Conservation (phyloP, 1,284 basidiomycete genomes). For the Fomes fomentarius region DNA sequence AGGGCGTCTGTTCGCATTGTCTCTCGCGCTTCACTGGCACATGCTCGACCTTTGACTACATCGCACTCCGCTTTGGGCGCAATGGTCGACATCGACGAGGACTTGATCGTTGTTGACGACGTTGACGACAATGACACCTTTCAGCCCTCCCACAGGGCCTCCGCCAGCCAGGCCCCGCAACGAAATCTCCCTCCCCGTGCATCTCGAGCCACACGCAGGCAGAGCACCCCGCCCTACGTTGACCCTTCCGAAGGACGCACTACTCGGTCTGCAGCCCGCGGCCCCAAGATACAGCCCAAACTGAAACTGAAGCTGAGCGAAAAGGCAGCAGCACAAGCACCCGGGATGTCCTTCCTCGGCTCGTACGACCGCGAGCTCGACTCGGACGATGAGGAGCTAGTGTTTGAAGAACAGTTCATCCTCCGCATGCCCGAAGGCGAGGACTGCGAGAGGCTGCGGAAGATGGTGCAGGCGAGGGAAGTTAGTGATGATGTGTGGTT, state of each 20-base stretch:
- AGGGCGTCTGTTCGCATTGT: not conserved
- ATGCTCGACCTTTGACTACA: not conserved
- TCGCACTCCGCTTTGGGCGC: conserved; percentile 1
- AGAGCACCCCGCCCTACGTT: conserved; percentile 32
- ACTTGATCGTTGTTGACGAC: conserved; percentile 70
- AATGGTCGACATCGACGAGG: conserved; percentile 48
- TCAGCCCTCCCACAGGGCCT: conserved; percentile 23
- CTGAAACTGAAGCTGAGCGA: conserved; percentile 85
- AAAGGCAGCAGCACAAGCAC: conserved; percentile 74
- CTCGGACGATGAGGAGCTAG: conserved; percentile 91
- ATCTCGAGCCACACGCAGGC: conserved; percentile 26
- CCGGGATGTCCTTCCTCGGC: conserved; percentile 83
- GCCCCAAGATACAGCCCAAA: conserved; percentile 65
- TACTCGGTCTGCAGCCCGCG: conserved; percentile 40
- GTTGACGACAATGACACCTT: conserved; percentile 40
- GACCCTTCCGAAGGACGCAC: conserved; percentile 34
- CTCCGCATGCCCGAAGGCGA: conserved; percentile 88
- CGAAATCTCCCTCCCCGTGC: conserved; percentile 27
- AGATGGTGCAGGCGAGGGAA: conserved; percentile 82
- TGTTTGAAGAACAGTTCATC: conserved; percentile 98
- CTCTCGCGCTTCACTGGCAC: not conserved
- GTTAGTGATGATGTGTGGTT: conserved; percentile 91
- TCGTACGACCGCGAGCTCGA: conserved; percentile 94
- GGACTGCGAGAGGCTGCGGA: conserved; percentile 77
- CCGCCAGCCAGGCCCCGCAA: conserved; percentile 18